These are phyloP conservation scores for Eleusine coracana DNA, from an alignment of 176 grass and related monocot species.

Conservation along the genomic window DNA sequence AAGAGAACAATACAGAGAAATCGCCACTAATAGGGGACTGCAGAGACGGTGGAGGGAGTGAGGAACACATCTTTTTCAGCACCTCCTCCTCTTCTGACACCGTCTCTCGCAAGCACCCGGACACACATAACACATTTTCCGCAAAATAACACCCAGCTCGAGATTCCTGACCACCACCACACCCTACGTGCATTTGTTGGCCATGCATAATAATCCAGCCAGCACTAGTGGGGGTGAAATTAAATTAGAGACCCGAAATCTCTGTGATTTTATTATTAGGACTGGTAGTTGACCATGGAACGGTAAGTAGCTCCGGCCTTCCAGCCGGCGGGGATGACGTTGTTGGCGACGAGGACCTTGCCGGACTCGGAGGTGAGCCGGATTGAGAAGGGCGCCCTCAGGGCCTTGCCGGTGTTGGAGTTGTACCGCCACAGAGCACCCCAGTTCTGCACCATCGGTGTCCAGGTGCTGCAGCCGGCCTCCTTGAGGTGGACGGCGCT, in stretches of 20 bases:
- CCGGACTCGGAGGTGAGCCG: constrained; percentile 64
- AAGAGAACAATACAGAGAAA: not conserved
- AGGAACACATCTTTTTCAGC: constrained; percentile 24
- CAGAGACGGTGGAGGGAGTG: constrained; percentile 50
- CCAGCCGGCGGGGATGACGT: constrained; percentile 67
- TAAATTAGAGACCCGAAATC: not conserved
- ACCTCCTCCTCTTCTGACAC: constrained; percentile 57
- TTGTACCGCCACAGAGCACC: constrained; percentile 69
- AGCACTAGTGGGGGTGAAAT: constrained; percentile 3
- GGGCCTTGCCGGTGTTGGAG: constrained; percentile 58
- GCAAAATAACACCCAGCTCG: constrained; percentile 9
- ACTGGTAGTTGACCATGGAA: constrained; percentile 60
- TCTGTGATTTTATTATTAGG: constrained; percentile 6
- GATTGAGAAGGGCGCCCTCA: constrained; percentile 64
- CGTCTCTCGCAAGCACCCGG: constrained; percentile 46
- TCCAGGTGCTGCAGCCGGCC: constrained; percentile 44
- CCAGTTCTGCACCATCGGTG: constrained; percentile 67
- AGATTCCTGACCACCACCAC: constrained; percentile 21
- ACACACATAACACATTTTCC: constrained; percentile 22
- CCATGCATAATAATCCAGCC: constrained; percentile 26
- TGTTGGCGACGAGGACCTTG: constrained; percentile 57
- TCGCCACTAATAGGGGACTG: constrained; percentile 17
- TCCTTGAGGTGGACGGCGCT: constrained; percentile 56
- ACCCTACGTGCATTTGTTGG: constrained; percentile 16
- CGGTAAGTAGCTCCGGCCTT: constrained; percentile 55